Evolutionary conservation across 1,139 yeast species (phyloP).

Genomic region (Pneumocystis wakefieldiae): DNA sequence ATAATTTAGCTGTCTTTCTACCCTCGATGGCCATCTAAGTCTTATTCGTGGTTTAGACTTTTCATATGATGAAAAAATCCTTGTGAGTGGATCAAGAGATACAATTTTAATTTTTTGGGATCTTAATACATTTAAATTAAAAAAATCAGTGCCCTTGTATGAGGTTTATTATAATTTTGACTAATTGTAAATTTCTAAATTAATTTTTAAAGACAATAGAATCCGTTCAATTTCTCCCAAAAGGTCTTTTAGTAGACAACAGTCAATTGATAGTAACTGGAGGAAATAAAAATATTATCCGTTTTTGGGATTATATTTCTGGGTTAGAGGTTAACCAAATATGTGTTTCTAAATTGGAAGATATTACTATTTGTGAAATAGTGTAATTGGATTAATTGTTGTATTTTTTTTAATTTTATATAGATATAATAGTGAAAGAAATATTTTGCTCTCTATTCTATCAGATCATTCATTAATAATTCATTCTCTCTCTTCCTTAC

Average conservation of each 20-base stretch:
- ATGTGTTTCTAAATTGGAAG: constrained; percentile 14
- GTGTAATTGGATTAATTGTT: constrained; percentile 1
- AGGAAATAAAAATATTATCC: constrained; percentile 58
- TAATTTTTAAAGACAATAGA: constrained; percentile 41
- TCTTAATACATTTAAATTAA: constrained; percentile 38
- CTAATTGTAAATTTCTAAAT: neutral
- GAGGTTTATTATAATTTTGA: constrained; percentile 26
- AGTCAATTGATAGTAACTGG: constrained; percentile 49
- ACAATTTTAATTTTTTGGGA: constrained; percentile 55
- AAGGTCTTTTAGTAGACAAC: constrained; percentile 19
- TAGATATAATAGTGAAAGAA: constrained; percentile 8
- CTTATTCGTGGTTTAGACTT: constrained; percentile 82
- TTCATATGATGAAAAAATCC: constrained; percentile 33
- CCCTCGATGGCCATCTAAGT: constrained; percentile 57
- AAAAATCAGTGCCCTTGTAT: constrained; percentile 53
- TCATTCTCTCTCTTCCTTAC: constrained; percentile 22
- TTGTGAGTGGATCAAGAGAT: constrained; percentile 84
- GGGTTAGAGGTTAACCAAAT: constrained; percentile 14
- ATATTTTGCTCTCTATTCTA: constrained; percentile 32
- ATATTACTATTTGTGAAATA: constrained; percentile 15
- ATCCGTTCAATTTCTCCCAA: constrained; percentile 48
- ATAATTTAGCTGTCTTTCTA: constrained; percentile 23
- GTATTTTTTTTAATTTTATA: neutral
- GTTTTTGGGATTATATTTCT: constrained; percentile 37
- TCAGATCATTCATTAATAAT: constrained; percentile 75